A percentile compares a stretch with the other conserved stretches of the same genome.
Evolutionary conservation across 345 rosid genomes (phyloP).

Genomic region (Lumnitzera littorea): DNA sequence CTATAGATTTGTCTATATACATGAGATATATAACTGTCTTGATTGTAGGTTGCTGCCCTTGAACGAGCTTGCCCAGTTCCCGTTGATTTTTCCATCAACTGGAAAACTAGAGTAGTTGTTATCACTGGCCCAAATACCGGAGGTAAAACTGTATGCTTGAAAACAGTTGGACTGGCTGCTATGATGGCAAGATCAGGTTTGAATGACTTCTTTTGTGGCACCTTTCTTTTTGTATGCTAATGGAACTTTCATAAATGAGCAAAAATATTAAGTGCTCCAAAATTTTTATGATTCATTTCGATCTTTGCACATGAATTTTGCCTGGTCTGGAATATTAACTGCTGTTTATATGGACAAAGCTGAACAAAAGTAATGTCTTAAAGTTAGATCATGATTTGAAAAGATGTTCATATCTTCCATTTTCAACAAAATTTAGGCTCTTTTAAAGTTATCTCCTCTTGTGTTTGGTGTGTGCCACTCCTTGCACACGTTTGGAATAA

Average conservation of each 20-base stretch:
- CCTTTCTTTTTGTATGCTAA: not conserved
- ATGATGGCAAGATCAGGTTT: conserved; percentile 95
- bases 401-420: too few relatives aligned
- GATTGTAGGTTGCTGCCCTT: conserved; percentile 34
- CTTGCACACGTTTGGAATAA: not conserved
- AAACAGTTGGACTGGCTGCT: conserved; percentile 89
- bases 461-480: too few relatives aligned
- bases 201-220: conserved; percentile 1
- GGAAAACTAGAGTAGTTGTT: conserved; percentile 64
- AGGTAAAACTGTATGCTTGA: conserved; percentile 87
- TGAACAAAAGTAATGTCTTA: too few relatives aligned
- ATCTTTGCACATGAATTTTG: too few relatives aligned
- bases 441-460: too few relatives aligned
- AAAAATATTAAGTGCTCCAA: too few relatives aligned
- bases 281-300: too few relatives aligned
- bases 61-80: conserved; percentile 64
- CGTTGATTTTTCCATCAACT: conserved; percentile 59
- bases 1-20: not conserved
- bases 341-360: too few relatives aligned
- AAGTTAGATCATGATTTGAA: too few relatives aligned
- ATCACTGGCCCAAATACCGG: conserved; percentile 98
- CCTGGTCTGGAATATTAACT: too few relatives aligned
- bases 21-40: not conserved
- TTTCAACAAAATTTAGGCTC: too few relatives aligned
- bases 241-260: not conserved